Conservation (phyloP, 1,139 yeast species). For the Magnusiomyces paraingens region DNA sequence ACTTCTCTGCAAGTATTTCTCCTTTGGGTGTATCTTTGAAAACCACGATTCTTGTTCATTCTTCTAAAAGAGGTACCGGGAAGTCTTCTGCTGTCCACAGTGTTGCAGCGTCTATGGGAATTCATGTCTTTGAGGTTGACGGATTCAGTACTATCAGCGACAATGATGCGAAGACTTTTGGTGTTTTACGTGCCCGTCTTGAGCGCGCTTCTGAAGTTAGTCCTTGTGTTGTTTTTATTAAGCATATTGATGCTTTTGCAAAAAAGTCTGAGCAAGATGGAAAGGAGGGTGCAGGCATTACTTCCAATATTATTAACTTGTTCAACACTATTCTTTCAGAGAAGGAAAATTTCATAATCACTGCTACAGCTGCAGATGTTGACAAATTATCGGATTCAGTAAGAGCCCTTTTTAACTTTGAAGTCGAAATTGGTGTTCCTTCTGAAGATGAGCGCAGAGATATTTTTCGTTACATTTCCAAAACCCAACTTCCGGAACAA, state of each 20-base stretch:
- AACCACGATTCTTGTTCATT: constrained; percentile 60
- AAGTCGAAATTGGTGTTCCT: constrained; percentile 71
- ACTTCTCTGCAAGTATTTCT: constrained; percentile 31
- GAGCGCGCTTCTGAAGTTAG: constrained; percentile 49
- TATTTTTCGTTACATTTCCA: constrained; percentile 48
- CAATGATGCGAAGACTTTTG: constrained; percentile 74
- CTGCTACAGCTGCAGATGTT: constrained; percentile 65
- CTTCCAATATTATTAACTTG: constrained; percentile 54
- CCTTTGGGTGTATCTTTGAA: constrained; percentile 38
- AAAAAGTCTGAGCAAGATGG: constrained; percentile 61
- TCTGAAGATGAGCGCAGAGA: constrained; percentile 62
- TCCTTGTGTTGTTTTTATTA: constrained; percentile 49
- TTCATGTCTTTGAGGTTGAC: constrained; percentile 65
- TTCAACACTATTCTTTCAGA: constrained; percentile 47
- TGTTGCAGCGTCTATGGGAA: constrained; percentile 53
- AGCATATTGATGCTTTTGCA: constrained; percentile 71
- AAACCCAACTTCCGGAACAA: constrained; percentile 24
- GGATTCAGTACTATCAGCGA: constrained; percentile 50
- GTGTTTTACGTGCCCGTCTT: constrained; percentile 65
- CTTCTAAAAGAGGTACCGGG: constrained; percentile 73
- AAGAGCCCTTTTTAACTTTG: constrained; percentile 69
- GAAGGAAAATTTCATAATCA: constrained; percentile 42
- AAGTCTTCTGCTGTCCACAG: constrained; percentile 59
- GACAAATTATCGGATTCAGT: constrained; percentile 64
- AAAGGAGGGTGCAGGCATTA: constrained; percentile 47